These are phyloP conservation scores for Spinacia oleracea DNA, from an alignment of 179 eudicot species.

Conservation along the genomic window DNA sequence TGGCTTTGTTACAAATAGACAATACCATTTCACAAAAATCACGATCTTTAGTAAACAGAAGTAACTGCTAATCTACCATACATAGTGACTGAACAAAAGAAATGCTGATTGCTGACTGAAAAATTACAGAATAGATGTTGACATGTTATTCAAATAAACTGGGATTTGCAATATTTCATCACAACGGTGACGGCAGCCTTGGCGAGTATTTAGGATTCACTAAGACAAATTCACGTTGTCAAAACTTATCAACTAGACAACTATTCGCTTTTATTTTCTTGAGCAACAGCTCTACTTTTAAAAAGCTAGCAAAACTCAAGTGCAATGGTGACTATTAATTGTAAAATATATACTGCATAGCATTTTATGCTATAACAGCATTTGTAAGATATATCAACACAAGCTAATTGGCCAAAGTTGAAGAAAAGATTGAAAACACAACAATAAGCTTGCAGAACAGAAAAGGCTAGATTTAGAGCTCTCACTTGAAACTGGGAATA, in stretches of 20 bases:
- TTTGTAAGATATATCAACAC: not conserved
- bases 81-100: not conserved
- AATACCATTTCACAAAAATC: not conserved
- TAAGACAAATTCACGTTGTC: not conserved
- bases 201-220: not conserved
- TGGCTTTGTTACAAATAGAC: not conserved
- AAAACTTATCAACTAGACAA: not conserved
- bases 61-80: too few relatives aligned
- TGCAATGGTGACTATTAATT: not conserved
- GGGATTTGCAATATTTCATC: not conserved
- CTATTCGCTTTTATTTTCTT: not conserved
- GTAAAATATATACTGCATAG: not conserved
- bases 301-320: not conserved
- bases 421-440: not conserved
- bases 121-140: not conserved
- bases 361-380: not conserved
- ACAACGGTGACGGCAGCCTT: not conserved
- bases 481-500: constrained; percentile 82
- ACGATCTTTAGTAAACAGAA: too few relatives aligned
- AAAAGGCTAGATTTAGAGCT: constrained; percentile 13
- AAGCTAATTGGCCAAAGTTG: too few relatives aligned
- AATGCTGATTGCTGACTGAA: not conserved
- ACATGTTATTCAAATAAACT: not conserved
- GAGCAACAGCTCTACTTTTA: not conserved
- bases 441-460: not conserved